Evolutionary conservation across 768 basidiomycete genomes (phyloP).

Genomic region (Clavulina sp.): DNA sequence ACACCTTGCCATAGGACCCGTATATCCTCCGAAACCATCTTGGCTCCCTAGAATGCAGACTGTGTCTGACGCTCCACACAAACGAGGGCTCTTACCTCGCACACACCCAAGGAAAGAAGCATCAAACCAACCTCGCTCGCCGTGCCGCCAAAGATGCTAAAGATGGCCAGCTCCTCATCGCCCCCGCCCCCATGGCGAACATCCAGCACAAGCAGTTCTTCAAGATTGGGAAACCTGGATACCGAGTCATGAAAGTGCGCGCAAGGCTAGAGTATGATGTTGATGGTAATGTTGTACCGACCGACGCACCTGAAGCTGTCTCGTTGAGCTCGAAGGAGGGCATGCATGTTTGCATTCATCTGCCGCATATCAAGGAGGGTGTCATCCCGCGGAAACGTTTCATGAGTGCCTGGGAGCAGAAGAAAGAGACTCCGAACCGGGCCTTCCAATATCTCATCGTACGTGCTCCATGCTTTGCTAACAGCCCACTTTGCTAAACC

Average conservation of each 20-base stretch:
- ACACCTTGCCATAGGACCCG: conserved; percentile 47
- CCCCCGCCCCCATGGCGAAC: conserved; percentile 55
- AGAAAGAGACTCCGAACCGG: conserved; percentile 84
- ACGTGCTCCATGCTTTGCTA: conserved; percentile 20
- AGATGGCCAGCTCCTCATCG: conserved; percentile 79
- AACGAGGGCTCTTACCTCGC: conserved; percentile 98
- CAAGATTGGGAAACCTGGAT: conserved; percentile 92
- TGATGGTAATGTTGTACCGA: conserved; percentile 7
- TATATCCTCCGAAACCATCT: conserved; percentile 98
- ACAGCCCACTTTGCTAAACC: neutral
- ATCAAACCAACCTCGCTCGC: conserved; percentile 94
- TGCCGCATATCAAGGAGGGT: conserved; percentile 81
- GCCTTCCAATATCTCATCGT: conserved; percentile 96
- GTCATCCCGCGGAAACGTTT: conserved; percentile 76
- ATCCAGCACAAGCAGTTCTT: conserved; percentile 89
- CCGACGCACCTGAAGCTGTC: conserved; percentile 21
- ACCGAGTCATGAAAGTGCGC: conserved; percentile 91
- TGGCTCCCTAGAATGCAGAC: conserved; percentile 93
- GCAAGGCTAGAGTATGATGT: conserved; percentile 30
- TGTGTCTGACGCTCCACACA: conserved; percentile 96
- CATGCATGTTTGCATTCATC: conserved; percentile 91
- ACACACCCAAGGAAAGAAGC: conserved; percentile 98
- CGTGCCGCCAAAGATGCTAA: conserved; percentile 96
- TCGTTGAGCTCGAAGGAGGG: conserved; percentile 65
- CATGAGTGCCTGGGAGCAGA: conserved; percentile 98